phyloP scores from a whole-genome alignment of 2,329 filamentous ascomycete genomes.

The Ascosphaera acerosa region DNA sequence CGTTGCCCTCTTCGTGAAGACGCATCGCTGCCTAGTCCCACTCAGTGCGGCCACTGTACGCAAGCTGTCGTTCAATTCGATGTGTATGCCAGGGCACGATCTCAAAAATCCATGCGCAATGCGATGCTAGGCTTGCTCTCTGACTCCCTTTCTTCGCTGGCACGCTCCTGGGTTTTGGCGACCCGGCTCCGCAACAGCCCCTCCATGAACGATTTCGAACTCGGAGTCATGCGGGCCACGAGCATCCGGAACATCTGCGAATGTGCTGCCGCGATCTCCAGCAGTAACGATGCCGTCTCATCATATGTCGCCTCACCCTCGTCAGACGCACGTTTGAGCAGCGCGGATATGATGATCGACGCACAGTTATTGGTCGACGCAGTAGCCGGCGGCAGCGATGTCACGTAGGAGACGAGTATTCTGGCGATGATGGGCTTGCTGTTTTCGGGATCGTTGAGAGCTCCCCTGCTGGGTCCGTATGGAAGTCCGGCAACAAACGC shows the following conservation, averaged over 20 bases:
- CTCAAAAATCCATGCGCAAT: conserved; percentile 80
- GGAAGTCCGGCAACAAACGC: conserved; percentile 37
- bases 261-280: conserved; percentile 59
- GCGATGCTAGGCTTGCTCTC: conserved; percentile 53
- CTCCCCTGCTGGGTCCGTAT: conserved; percentile 33
- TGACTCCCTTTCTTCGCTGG: conserved; percentile 24
- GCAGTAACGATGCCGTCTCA: conserved; percentile 49
- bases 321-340: conserved; percentile 45
- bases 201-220: conserved; percentile 55
- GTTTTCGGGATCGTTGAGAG: conserved; percentile 40
- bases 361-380: conserved; percentile 27
- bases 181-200: conserved; percentile 44
- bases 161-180: conserved; percentile 14
- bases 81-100: no score
- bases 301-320: conserved; percentile 34
- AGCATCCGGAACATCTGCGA: conserved; percentile 47
- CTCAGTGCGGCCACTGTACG: no score
- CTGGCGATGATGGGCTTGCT: conserved; percentile 46
- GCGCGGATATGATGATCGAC: conserved; percentile 48
- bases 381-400: conserved; percentile 13
- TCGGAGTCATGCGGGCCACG: conserved; percentile 42
- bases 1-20: no score
- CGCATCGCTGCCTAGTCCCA: no score
- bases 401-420: conserved; percentile 48
- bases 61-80: not conserved